Percentiles rank a stretch among this genome's conserved stretches.
These are phyloP conservation scores for Trifolium dubium DNA, from an alignment of 306 rosid genomes.

Conservation along the genomic window DNA sequence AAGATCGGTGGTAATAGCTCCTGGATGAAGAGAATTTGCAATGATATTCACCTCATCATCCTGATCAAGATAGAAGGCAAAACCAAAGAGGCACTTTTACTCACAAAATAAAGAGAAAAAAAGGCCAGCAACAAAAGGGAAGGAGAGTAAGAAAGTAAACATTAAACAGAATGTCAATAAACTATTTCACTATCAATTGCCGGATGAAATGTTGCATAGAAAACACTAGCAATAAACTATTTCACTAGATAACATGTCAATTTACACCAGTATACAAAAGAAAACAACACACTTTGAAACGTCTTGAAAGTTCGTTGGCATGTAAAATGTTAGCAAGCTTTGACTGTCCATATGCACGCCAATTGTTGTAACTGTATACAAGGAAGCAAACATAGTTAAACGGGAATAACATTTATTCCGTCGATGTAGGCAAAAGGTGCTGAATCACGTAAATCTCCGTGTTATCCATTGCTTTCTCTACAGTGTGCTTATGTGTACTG, in stretches of 20 bases:
- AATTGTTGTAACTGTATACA: conserved; percentile 64
- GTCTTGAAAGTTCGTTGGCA: conserved; percentile 79
- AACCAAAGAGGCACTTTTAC: background rate
- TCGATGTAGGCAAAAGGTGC: background rate
- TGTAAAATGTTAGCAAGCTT: conserved; percentile 90
- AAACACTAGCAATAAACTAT: conserved; percentile 10
- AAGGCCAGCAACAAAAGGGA: too few species aligned
- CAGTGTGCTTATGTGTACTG: background rate
- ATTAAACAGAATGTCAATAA: background rate
- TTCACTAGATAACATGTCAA: conserved; percentile 27
- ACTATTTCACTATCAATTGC: background rate
- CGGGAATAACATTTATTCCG: background rate
- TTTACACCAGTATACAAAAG: conserved; percentile 30
- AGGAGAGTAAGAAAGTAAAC: background rate
- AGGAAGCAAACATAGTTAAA: conserved; percentile 28
- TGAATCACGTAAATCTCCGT: background rate
- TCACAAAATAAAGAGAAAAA: background rate
- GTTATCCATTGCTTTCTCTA: background rate
- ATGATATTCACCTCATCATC: conserved; percentile 68
- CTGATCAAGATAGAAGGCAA: conserved; percentile 57
- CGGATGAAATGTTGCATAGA: conserved; percentile 5
- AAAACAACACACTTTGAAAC: conserved; percentile 57
- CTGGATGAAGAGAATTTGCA: conserved; percentile 94
- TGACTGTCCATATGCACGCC: conserved; percentile 87
- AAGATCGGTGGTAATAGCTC: conserved; percentile 69